These are phyloP conservation scores for Protostelium mycophagum DNA, from an alignment of 78 protist genomes.

Conservation along the genomic window DNA sequence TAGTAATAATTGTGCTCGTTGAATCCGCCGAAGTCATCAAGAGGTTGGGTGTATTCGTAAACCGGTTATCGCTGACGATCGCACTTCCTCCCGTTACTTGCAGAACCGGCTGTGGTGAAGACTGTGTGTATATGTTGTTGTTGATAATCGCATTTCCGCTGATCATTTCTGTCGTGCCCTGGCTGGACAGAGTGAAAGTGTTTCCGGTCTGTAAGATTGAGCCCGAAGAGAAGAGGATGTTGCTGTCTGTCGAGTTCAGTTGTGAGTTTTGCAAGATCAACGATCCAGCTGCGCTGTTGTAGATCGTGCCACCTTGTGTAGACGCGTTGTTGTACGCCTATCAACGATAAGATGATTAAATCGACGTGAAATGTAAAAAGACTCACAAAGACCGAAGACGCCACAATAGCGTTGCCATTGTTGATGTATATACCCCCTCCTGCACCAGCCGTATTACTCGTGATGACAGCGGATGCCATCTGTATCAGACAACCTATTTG, in stretches of 20 bases:
- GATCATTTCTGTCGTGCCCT: neutral
- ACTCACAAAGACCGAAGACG: neutral
- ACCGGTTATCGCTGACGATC: neutral
- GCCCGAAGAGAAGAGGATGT: neutral
- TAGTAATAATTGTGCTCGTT: neutral
- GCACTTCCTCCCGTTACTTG: neutral
- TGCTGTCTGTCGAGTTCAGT: neutral
- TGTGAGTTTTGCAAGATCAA: neutral
- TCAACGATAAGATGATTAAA: neutral
- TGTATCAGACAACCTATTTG: neutral
- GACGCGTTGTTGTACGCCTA: neutral
- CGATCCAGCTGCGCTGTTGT: neutral
- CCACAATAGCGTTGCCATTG: neutral
- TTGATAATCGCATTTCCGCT: neutral
- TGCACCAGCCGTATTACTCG: neutral
- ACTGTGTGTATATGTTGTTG: neutral
- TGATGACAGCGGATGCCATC: neutral
- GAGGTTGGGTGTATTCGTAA: neutral
- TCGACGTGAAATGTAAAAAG: neutral
- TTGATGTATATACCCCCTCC: neutral
- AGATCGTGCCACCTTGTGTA: neutral
- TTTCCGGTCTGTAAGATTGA: neutral
- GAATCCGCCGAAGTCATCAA: neutral
- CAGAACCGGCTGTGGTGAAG: neutral
- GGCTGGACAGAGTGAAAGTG: neutral